A percentile compares a stretch with the other conserved stretches of the same genome.
Conservation (phyloP, 106 monocot genomes). For the Cymbidium sinense region DNA sequence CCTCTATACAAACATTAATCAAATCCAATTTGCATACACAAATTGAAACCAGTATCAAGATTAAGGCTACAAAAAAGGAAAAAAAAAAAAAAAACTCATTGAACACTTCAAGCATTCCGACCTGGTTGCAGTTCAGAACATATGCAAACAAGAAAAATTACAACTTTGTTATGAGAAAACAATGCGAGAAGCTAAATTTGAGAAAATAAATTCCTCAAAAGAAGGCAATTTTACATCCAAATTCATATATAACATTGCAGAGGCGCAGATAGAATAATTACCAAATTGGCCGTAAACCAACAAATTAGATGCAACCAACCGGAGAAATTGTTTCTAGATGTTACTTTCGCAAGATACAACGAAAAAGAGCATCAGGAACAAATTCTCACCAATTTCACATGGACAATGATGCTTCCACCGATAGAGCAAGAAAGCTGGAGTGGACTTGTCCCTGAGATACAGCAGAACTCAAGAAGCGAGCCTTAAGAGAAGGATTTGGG, state of each 20-base stretch:
- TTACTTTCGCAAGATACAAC: not conserved
- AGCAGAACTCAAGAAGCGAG: too few species aligned
- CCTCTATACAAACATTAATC: not conserved
- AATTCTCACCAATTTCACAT: not conserved
- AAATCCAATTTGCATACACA: not conserved
- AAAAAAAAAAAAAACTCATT: not conserved
- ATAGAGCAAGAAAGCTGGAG: not conserved
- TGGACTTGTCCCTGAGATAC: not conserved
- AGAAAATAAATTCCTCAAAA: not conserved
- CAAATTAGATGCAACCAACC: not conserved
- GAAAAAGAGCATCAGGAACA: not conserved
- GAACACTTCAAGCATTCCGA: not conserved
- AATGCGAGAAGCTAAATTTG: not conserved
- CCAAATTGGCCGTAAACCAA: not conserved
- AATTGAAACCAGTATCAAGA: not conserved
- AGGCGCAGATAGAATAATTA: not conserved
- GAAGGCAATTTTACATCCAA: not conserved
- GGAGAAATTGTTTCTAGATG: not conserved
- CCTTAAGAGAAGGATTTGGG: too few species aligned
- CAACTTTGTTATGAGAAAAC: not conserved
- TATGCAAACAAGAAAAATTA: not conserved
- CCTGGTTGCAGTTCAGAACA: not conserved
- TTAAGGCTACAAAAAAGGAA: not conserved
- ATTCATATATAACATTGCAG: not conserved
- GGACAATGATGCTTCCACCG: not conserved